These are phyloP conservation scores for Apiotrichum porosum DNA, from an alignment of 1,284 basidiomycete species.

Conservation along the genomic window DNA sequence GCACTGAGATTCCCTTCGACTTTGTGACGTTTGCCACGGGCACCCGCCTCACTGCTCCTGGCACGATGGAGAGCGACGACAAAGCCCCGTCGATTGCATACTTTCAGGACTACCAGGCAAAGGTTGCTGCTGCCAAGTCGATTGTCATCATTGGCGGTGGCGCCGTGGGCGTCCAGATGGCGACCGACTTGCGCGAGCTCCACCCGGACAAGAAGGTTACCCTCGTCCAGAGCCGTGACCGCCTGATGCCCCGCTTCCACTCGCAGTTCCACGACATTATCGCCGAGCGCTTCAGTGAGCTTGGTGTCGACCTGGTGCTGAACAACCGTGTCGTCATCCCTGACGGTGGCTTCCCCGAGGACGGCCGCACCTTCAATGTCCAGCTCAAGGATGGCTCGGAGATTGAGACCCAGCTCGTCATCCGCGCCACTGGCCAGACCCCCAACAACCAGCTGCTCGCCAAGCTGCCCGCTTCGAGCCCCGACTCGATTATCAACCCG, in stretches of 20 bases:
- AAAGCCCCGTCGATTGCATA: slow-evolving; percentile 18
- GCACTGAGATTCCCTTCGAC: slow-evolving; percentile 23
- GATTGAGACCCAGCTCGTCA: slow-evolving; percentile 32
- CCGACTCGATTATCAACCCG: slow-evolving; percentile 25
- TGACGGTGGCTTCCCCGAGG: slow-evolving; percentile 47
- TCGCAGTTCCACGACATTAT: slow-evolving; percentile 54
- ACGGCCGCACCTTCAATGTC: slow-evolving; percentile 34
- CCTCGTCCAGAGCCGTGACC: slow-evolving; percentile 61
- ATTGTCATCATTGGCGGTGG: slow-evolving; percentile 47
- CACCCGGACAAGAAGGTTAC: slow-evolving; percentile 60
- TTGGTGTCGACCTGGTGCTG: slow-evolving; percentile 45
- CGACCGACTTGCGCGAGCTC: slow-evolving; percentile 62
- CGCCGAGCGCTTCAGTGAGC: slow-evolving; percentile 38
- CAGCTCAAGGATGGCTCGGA: slow-evolving; percentile 35
- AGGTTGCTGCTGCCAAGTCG: slow-evolving; percentile 20
- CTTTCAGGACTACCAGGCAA: slow-evolving; percentile 23
- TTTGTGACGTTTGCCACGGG: slow-evolving; percentile 43
- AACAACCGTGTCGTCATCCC: slow-evolving; percentile 24
- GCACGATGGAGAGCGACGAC: slow-evolving; percentile 23
- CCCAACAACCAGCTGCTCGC: slow-evolving; percentile 48
- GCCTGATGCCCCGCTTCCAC: slow-evolving; percentile 60
- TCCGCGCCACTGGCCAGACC: slow-evolving; percentile 47
- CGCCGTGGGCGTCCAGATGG: slow-evolving; percentile 56
- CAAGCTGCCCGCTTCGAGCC: slow-evolving; percentile 6
- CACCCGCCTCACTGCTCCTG: slow-evolving; percentile 31